phyloP scores from a whole-genome alignment of 192 early-diverging fungal genomes.

The Dimargaris xerosporica region DNA sequence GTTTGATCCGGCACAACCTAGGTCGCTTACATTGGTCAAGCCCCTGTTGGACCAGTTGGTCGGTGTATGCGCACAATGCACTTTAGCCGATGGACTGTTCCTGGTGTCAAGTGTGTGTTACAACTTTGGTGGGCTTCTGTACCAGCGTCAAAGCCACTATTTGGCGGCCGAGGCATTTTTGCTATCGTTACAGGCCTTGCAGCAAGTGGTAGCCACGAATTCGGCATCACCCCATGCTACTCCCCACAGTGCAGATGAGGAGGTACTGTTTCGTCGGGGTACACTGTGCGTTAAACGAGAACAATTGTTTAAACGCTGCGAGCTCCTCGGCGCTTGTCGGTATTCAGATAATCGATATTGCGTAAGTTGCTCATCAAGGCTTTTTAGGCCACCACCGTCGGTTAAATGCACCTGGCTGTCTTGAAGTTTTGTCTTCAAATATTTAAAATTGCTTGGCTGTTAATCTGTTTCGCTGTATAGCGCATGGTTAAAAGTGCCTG shows the following conservation, averaged over 20 bases:
- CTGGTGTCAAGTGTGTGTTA: neutral
- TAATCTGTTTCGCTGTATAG: no score
- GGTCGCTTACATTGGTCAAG: neutral
- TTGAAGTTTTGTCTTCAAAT: no score
- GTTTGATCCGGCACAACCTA: neutral
- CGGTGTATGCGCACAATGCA: neutral
- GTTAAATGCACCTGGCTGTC: no score
- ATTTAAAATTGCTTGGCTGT: no score
- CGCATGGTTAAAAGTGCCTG: no score
- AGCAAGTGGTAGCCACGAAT: neutral
- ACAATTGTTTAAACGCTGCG: constrained; percentile 5
- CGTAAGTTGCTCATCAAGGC: no score
- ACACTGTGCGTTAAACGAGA: neutral
- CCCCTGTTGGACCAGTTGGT: neutral
- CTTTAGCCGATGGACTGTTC: neutral
- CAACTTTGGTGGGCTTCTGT: constrained; percentile 4
- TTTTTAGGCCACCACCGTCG: no score
- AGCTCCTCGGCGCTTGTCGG: constrained; percentile 3
- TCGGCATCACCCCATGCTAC: neutral
- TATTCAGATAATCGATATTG: neutral
- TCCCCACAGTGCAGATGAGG: neutral
- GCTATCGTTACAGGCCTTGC: neutral
- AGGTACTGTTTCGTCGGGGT: neutral
- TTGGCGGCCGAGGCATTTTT: neutral
- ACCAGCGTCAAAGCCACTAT: neutral